Conservation (phyloP, 179 eudicot species). For the Monotropa hypopitys region DNA sequence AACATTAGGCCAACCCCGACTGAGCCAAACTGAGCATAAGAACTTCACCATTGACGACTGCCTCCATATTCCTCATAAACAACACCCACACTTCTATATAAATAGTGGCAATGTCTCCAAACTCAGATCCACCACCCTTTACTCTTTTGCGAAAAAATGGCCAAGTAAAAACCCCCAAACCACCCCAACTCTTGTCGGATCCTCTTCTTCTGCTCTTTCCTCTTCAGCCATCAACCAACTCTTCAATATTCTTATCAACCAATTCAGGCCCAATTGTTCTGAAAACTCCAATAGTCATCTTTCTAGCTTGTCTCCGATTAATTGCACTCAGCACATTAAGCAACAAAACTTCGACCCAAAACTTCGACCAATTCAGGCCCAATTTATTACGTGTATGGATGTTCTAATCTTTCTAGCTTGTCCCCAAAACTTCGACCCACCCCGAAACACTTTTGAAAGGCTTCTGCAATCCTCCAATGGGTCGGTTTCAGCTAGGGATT, state of each 20-base stretch:
- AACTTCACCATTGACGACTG: no score
- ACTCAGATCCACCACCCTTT: no score
- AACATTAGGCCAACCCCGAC: no score
- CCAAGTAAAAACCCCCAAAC: neutral
- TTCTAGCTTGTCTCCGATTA: slow-evolving; percentile 50
- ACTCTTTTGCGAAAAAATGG: neutral
- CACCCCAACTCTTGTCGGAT: neutral
- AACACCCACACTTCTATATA: no score
- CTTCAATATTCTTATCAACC: neutral
- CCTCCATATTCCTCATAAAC: no score
- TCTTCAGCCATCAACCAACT: neutral
- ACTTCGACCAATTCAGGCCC: no score
- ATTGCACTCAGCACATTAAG: slow-evolving; percentile 61
- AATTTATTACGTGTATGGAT: no score
- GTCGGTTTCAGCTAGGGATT: slow-evolving; percentile 19
- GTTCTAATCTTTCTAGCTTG: slow-evolving; percentile 45
- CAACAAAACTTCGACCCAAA: slow-evolving; percentile 58
- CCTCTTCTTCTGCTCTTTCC: neutral
- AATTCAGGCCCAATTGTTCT: neutral
- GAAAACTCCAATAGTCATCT: slow-evolving; percentile 12
- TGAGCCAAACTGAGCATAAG: no score
- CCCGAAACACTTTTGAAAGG: slow-evolving; percentile 41
- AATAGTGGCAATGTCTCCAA: no score
- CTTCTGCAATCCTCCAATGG: slow-evolving; percentile 26
- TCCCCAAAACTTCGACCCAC: slow-evolving; percentile 59